Evolutionary conservation across 2,329 filamentous ascomycete species (phyloP).

Genomic region (Penicillium decumbens): DNA sequence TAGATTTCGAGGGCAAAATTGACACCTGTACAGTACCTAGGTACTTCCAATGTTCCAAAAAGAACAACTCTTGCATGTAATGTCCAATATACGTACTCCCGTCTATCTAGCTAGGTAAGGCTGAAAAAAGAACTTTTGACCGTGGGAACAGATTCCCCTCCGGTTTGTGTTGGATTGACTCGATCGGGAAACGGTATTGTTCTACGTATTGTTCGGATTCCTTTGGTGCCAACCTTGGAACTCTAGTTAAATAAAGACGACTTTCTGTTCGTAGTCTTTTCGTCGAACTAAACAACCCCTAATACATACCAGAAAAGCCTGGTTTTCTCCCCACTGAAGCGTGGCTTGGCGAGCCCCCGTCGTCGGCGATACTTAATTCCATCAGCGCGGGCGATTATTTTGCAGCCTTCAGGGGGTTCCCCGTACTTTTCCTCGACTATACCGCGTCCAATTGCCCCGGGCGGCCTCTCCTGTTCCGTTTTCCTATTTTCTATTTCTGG

Average conservation of each 20-base stretch:
- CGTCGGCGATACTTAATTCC: slow-evolving; percentile 28
- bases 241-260: background rate
- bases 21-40: too few relatives aligned
- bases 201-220: slow-evolving; percentile 1
- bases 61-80: background rate
- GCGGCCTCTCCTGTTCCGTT: background rate
- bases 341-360: slow-evolving; percentile 19
- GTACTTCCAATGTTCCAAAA: background rate
- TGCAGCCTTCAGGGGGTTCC: slow-evolving; percentile 24
- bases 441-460: slow-evolving; percentile 11
- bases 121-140: background rate
- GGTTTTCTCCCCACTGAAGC: slow-evolving; percentile 7
- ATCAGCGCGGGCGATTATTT: slow-evolving; percentile 22
- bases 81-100: background rate
- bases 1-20: too few relatives aligned
- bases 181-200: background rate
- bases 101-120: background rate
- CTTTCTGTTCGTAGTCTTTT: background rate
- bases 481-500: slow-evolving; percentile 4
- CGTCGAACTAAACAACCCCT: background rate
- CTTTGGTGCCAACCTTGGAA: too few relatives aligned
- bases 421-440: slow-evolving; percentile 16
- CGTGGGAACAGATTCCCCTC: background rate
- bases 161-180: background rate
- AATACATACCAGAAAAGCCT: background rate